A percentile compares a stretch with the other conserved stretches of the same genome.
Conservation (phyloP, 1,284 basidiomycete genomes). For the Rhizopogon parksii region DNA sequence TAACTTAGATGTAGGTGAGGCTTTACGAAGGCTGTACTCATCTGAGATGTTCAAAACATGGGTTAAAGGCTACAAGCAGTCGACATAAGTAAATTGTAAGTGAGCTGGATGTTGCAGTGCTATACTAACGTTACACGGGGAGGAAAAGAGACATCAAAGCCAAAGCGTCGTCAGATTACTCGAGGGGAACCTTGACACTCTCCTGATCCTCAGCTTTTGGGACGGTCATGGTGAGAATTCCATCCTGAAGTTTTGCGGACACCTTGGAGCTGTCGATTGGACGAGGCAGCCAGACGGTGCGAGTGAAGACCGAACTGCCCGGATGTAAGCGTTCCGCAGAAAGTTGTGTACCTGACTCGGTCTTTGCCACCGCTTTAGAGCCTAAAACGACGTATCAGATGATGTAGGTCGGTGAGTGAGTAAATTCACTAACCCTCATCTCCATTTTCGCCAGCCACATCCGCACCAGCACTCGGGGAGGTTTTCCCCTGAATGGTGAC, state of each 20-base stretch:
- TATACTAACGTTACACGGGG: too few relatives aligned
- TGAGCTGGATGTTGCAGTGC: not conserved
- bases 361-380: constrained; percentile 22
- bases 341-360: constrained; percentile 37
- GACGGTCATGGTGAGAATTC: constrained; percentile 58
- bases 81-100: not conserved
- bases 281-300: constrained; percentile 64
- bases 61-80: not conserved
- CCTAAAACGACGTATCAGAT: constrained; percentile 11
- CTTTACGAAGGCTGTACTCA: too few relatives aligned
- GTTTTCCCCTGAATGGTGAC: constrained; percentile 66
- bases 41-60: not conserved
- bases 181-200: constrained; percentile 20
- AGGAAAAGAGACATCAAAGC: not conserved
- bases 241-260: constrained; percentile 59
- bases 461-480: constrained; percentile 17
- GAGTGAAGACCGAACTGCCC: constrained; percentile 48
- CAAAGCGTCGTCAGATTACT: constrained; percentile 10
- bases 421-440: constrained; percentile 13
- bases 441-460: constrained; percentile 12
- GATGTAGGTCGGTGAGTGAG: not conserved
- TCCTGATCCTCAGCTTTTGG: constrained; percentile 55
- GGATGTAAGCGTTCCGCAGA: constrained; percentile 54
- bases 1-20: too few relatives aligned
- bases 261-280: constrained; percentile 54